Evolutionary conservation across 75 land plant genomes (phyloP).

Genomic region (Cunninghamia lanceolata): DNA sequence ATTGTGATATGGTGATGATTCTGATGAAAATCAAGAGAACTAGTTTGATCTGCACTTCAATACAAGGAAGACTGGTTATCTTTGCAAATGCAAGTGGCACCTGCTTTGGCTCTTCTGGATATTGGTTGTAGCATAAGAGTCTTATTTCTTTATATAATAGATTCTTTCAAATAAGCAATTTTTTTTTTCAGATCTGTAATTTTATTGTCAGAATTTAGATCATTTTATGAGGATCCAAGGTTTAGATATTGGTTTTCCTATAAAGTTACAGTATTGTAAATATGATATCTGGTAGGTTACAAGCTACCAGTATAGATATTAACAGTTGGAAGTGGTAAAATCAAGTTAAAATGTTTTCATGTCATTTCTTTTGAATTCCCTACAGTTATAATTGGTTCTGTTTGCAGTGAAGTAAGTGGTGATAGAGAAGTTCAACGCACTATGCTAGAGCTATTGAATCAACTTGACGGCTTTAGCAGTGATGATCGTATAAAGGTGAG

Average conservation of each 20-base stretch:
- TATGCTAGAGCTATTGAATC: slow-evolving; percentile 95
- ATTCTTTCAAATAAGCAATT: too few species aligned
- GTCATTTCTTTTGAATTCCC: not conserved
- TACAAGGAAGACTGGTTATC: too few species aligned
- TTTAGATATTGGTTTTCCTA: not conserved
- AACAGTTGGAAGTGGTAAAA: not conserved
- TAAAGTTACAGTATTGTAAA: not conserved
- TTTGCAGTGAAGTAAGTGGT: slow-evolving; percentile 94
- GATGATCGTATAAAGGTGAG: slow-evolving; percentile 94
- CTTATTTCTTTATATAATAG: too few species aligned
- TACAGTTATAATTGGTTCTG: not conserved
- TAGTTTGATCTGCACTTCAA: too few species aligned
- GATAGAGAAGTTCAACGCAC: slow-evolving; percentile 97
- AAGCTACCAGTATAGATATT: not conserved
- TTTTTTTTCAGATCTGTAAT: not conserved
- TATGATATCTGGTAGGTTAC: not conserved
- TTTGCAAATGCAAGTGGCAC: too few species aligned
- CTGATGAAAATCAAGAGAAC: too few species aligned
- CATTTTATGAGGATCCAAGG: not conserved
- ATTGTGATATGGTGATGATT: not conserved
- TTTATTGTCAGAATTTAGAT: not conserved
- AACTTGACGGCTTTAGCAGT: slow-evolving; percentile 98
- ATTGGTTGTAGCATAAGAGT: too few species aligned
- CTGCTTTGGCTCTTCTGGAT: too few species aligned
- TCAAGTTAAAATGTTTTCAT: not conserved